These are phyloP conservation scores for Clavispora asparagi DNA, from an alignment of 805 yeast species.

Conservation along the genomic window DNA sequence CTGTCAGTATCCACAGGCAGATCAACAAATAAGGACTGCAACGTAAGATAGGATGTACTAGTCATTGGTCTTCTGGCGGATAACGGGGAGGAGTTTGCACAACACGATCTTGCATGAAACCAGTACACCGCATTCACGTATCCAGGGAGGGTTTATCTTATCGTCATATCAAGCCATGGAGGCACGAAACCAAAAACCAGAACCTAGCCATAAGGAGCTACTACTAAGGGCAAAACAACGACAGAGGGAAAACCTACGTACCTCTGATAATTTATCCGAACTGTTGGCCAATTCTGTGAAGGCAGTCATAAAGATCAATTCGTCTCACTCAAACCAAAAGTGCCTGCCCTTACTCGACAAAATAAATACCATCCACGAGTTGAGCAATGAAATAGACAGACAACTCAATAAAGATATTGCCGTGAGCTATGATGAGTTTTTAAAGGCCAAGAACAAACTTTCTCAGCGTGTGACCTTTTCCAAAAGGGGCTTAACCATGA, in stretches of 20 bases:
- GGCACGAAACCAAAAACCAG: neutral
- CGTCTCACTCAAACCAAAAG: slow-evolving; percentile 11
- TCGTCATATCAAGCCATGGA: neutral
- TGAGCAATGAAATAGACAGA: slow-evolving; percentile 31
- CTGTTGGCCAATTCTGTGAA: slow-evolving; percentile 22
- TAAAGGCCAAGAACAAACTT: slow-evolving; percentile 9
- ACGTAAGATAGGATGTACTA: neutral
- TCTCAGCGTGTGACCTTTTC: slow-evolving; percentile 4
- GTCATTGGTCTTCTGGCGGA: neutral
- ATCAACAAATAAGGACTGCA: neutral
- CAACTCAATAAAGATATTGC: slow-evolving; percentile 33
- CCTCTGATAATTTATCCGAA: slow-evolving; percentile 21
- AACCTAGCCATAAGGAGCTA: slow-evolving; percentile 21
- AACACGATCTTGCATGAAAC: neutral
- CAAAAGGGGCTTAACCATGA: slow-evolving; percentile 8
- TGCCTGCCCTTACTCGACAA: slow-evolving; percentile 24
- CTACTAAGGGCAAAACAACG: slow-evolving; percentile 30
- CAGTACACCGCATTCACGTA: neutral
- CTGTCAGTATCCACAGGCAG: neutral
- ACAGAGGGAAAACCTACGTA: slow-evolving; percentile 24
- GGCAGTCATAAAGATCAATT: slow-evolving; percentile 22
- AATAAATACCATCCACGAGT: slow-evolving; percentile 36
- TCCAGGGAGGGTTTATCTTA: neutral
- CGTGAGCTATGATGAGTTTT: slow-evolving; percentile 11
- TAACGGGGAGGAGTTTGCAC: neutral